Base-by-base conservation (phyloP, 345 rosid species). In the Euphorbia peplus region DNA sequence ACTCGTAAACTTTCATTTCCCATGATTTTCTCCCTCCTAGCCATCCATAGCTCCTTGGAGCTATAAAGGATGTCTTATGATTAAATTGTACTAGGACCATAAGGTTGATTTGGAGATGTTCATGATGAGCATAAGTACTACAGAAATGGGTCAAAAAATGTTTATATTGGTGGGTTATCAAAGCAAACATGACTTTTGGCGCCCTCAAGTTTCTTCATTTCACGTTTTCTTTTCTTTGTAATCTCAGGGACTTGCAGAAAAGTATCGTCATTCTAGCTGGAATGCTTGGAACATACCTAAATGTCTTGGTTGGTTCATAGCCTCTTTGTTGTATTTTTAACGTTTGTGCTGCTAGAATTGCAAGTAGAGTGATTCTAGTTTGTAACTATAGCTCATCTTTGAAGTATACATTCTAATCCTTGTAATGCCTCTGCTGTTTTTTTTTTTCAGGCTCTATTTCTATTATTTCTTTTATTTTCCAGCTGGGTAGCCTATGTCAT, bases 401-500 rank as follows among this genome's bases (percentile, higher is more conserved):
- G 22, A 14, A 47, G 63, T 73, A 11, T 44, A 30, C n/a, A 6
- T 18, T 71, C 63, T n/a, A 29, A 24, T 13, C 19, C 5, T 60
- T 65, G 56, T 69, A 24, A 30, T 3, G n/a, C 73, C 13, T 48
- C 68, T 48, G 24, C 68, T 65, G 22, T 32, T 76, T 56, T 68
- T 63, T 70, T 26, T 59, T 61, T 80, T 72, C 93, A 95, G 99
- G 99, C 96, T 71, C 79, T 95, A 14, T 78, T 85, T 88, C 84
- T 88, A 74, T 75, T 91, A 75, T 95, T 95, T 82, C 93, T 95
- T 73, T 85, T 95, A 59, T 79, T 95, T 73, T 66, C 96, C 48
- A 91, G 99, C 76, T 95, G 99, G 99, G 69, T 91, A 74, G 98
- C 98, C 21, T 95, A 80, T 78, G 98, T 95, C 60, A 88, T 90